Evolutionary conservation across 805 yeast genomes (phyloP).

Genomic region (Kregervanrija delftensis): DNA sequence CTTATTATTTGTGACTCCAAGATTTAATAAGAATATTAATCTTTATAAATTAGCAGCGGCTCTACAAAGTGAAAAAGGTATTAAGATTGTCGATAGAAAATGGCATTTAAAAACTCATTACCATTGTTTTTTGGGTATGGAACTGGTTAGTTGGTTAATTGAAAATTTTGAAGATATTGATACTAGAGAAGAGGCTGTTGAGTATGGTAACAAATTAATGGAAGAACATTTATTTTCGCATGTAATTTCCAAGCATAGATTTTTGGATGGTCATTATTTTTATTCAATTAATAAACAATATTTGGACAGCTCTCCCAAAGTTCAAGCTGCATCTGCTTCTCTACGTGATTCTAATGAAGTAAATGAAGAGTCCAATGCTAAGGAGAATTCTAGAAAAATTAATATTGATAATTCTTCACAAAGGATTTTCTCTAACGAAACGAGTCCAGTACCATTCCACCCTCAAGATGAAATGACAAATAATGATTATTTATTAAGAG

Average conservation of each 20-base stretch:
- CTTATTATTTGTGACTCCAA: slow-evolving; percentile 18
- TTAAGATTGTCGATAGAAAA: slow-evolving; percentile 66
- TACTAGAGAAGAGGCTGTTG: slow-evolving; percentile 75
- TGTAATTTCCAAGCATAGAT: slow-evolving; percentile 75
- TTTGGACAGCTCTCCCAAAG: slow-evolving; percentile 2
- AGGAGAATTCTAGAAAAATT: too few species aligned
- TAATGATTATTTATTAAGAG: neutral
- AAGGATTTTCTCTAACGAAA: too few species aligned
- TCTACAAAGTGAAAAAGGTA: slow-evolving; percentile 58
- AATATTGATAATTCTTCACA: too few species aligned
- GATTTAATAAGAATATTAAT: slow-evolving; percentile 43
- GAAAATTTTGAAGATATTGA: slow-evolving; percentile 74
- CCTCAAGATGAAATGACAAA: neutral
- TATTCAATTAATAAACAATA: slow-evolving; percentile 63
- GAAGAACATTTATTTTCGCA: slow-evolving; percentile 66
- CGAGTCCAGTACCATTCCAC: too few species aligned
- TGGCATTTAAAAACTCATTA: slow-evolving; percentile 86
- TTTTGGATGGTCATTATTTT: slow-evolving; percentile 90
- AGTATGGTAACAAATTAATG: slow-evolving; percentile 75
- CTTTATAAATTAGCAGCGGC: slow-evolving; percentile 52
- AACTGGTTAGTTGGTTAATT: slow-evolving; percentile 78
- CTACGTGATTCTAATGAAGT: neutral
- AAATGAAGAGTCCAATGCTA: too few species aligned
- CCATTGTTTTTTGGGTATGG: slow-evolving; percentile 79
- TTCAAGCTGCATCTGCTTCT: slow-evolving; percentile 2